Base-by-base conservation (phyloP, 225 moss, liverwort and hornwort genomes). In the Antitrichia curtipendula region DNA sequence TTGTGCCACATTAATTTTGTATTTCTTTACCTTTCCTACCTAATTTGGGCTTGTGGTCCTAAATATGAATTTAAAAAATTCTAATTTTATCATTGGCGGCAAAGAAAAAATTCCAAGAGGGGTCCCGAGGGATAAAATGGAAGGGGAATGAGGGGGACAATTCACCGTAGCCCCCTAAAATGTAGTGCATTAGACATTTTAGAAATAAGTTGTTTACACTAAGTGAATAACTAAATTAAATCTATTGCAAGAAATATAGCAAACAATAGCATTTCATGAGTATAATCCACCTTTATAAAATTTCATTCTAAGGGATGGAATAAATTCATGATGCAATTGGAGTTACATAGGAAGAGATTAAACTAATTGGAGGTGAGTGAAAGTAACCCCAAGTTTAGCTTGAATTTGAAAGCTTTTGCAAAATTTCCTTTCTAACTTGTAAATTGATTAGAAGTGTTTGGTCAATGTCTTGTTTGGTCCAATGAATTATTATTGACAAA, bases 171-270 rank as follows among this genome's bases (percentile, higher is more conserved):
- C 3, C 14, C 0, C 7, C 20, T 2, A 1, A 20, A 74, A 31
- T 74, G 20, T 32, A 12, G 4, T 49, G 20, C 19, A 32, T 20
- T 74, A 4, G 12, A 49, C 49, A 49, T 74, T 49, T 45, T 0
- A 0, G 0, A 0, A 4, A 0, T 8, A 49, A 74, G 0, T 74
- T 47, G 11, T 2, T 18, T 72, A 45, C 4, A 29, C 29, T 45
- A 45, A 45, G 2, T 17, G 13, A 50, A 53, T 7, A 45, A 45
- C 4, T 29, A 10, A 17, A 16, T 34, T 14, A 76, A 52, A 53
- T 22, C 9, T 52, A 9, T 23, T 23, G 9, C 34, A 36, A 34
- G 6, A 75, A 52, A 9, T 34, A 43, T 45, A 21, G 7, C 13
- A 50, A 50, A 50, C 11, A 47, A 47, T 47, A 19, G 2, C 4